phyloP scores from a whole-genome alignment of 2,329 filamentous ascomycete genomes.

The Metarhizium anisopliae region DNA sequence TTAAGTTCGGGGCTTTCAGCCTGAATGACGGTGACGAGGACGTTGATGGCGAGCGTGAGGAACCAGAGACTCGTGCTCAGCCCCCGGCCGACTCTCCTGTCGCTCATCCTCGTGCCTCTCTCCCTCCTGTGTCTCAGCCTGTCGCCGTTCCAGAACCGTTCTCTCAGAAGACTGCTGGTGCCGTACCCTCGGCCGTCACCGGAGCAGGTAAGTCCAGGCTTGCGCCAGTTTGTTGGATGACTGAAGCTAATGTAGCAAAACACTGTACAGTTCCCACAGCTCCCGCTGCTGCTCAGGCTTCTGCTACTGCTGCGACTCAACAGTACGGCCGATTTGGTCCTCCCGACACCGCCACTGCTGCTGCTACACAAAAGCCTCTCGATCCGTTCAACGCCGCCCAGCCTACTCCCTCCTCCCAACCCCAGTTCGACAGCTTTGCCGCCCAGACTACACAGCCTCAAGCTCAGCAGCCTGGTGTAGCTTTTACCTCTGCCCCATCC shows the following conservation, averaged over 20 bases:
- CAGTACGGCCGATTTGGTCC: conserved; percentile 64
- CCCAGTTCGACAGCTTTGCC: conserved; percentile 53
- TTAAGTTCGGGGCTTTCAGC: conserved; percentile 95
- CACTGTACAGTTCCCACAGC: conserved; percentile 8
- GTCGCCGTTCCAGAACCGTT: conserved; percentile 47
- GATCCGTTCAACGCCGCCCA: conserved; percentile 66
- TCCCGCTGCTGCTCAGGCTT: conserved; percentile 32
- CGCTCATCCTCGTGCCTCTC: conserved; percentile 72
- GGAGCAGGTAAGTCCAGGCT: conserved; percentile 20
- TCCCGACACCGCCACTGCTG: conserved; percentile 53
- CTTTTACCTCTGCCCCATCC: conserved; percentile 64
- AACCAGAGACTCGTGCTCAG: conserved; percentile 88
- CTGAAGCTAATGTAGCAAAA: conserved; percentile 16
- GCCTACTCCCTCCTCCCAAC: conserved; percentile 46
- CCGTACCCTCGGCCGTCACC: conserved; percentile 22
- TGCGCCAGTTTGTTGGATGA: conserved; percentile 6
- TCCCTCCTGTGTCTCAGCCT: conserved; percentile 62
- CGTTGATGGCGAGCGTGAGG: conserved; percentile 89
- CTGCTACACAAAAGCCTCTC: conserved; percentile 66
- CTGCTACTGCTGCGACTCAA: conserved; percentile 44
- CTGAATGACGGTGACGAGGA: conserved; percentile 78
- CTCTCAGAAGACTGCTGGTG: conserved; percentile 44
- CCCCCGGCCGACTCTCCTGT: conserved; percentile 89
- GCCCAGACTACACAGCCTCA: conserved; percentile 51
- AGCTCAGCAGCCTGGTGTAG: conserved; percentile 50